Conservation (phyloP, 2,329 filamentous ascomycete genomes). For the Ceratocystis cacaofunesta region DNA sequence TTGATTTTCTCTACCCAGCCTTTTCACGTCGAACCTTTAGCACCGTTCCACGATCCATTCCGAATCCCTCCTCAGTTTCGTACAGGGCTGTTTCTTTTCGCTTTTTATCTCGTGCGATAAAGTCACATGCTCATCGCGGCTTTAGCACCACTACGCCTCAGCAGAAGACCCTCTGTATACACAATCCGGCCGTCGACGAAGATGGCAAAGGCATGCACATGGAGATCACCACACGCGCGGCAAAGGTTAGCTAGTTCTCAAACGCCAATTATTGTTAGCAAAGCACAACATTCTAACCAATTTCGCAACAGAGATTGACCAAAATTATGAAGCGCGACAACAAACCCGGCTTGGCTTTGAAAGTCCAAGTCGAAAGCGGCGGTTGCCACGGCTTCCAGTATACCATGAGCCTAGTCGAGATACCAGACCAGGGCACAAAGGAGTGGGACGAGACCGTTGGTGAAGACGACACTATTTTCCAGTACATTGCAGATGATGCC, state of each 20-base stretch:
- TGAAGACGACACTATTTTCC: constrained; percentile 81
- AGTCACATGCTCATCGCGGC: constrained; percentile 14
- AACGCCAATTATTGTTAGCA: constrained; percentile 17
- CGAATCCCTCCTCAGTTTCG: not conserved
- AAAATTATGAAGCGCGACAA: constrained; percentile 58
- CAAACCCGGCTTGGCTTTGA: constrained; percentile 73
- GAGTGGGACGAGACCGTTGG: constrained; percentile 28
- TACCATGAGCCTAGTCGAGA: constrained; percentile 67
- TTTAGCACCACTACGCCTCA: constrained; percentile 28
- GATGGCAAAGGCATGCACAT: constrained; percentile 73
- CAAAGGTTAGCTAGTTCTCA: constrained; percentile 49
- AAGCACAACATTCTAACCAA: not conserved
- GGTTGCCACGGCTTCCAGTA: constrained; percentile 98
- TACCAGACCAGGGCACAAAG: constrained; percentile 30
- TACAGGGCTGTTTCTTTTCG: not conserved
- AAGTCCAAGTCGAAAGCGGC: constrained; percentile 80
- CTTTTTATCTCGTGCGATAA: not conserved
- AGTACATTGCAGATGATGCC: constrained; percentile 43
- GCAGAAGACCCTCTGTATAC: constrained; percentile 34
- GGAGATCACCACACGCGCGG: constrained; percentile 70
- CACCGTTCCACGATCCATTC: not conserved
- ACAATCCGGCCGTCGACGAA: constrained; percentile 66
- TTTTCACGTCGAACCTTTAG: constrained; percentile 5
- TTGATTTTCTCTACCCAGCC: constrained; percentile 30
- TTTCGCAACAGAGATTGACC: constrained; percentile 44